These are phyloP conservation scores for Sporothrix protearum DNA, from an alignment of 2,329 filamentous ascomycete genomes.

Conservation along the genomic window DNA sequence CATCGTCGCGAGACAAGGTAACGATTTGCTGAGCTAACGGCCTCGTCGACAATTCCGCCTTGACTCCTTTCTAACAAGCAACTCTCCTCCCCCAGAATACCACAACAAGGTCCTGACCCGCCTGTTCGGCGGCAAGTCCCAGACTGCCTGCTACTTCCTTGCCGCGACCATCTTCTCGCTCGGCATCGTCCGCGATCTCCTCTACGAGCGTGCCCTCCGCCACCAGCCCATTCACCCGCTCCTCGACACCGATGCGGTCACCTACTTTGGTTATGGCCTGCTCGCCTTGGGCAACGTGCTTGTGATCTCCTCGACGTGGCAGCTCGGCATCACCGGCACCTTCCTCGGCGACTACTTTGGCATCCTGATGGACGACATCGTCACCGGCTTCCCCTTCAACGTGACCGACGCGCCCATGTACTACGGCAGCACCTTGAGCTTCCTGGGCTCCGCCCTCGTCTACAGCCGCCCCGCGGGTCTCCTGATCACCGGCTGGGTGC, in stretches of 20 bases:
- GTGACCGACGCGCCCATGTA: conserved; percentile 93
- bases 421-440: conserved; percentile 87
- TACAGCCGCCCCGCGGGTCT: conserved; percentile 85
- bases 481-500: conserved; percentile 69
- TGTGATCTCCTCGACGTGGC: conserved; percentile 85
- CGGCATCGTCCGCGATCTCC: conserved; percentile 80
- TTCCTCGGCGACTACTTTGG: conserved; percentile 99
- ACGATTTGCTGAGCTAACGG: background rate
- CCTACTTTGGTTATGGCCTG: conserved; percentile 65
- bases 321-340: conserved; percentile 88
- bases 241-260: conserved; percentile 58
- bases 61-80: conserved; percentile 19
- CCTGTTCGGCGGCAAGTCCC: conserved; percentile 73
- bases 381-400: conserved; percentile 95
- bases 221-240: conserved; percentile 71
- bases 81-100: conserved; percentile 62
- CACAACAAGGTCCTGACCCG: conserved; percentile 84
- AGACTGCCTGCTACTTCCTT: conserved; percentile 82
- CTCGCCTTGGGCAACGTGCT: conserved; percentile 75
- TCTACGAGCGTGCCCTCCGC: conserved; percentile 81
- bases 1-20: conserved; percentile 79
- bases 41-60: background rate
- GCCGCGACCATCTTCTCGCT: conserved; percentile 87
- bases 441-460: conserved; percentile 79
- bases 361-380: conserved; percentile 92